Evolutionary conservation across 345 rosid genomes (phyloP), one percentile per base, ranked within the genome.

Genomic region (Mercurialis annua): DNA sequence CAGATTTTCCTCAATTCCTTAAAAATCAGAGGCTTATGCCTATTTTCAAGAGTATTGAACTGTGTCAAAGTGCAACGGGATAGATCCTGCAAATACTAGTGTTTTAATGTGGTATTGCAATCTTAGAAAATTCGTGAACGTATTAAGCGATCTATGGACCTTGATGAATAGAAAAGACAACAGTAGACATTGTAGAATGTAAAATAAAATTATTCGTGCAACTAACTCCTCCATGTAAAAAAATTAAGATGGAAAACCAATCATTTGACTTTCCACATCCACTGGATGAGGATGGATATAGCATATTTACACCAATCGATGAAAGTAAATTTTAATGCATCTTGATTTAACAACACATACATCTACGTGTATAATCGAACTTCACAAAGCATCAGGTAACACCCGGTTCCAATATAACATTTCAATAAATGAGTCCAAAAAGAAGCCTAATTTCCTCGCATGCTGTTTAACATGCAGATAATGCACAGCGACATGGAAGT

Each of bases 1-100:
- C 97, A 94, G 20, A 94, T 43, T 71, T 66, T 81, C 72, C 83
- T 84, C 66, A 94, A 76, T 31, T 94, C 90, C 72, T 91, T 94
- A 70, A 91, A 89, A 55, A 91, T 89, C 73, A 94, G 58, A 23
- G 59, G 52, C 81, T 91, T 94, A 60, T 82, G 76, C 81, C 20
- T 81, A 79, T 87, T 87, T 73, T 92, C 97, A 43, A 84, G 89
- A 6, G 92, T 78, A 21, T 57, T 69, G 72, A 81, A 81, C 62
- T 47, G 53, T 0, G 97, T 81, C 6, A 27, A 34, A 23, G 92
- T 82, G 80, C 98, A 90, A 51, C 82, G 72, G 26, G 95, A 86
- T 67, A 73, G 64, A 78, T 87, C 97, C 98, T 93, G 75, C 65
- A 69, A 46, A 38, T 3, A 66, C 4, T 23, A 48, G 34, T 2